phyloP scores from a whole-genome alignment of 2,329 filamentous ascomycete species.

The Boeremia exigua region DNA sequence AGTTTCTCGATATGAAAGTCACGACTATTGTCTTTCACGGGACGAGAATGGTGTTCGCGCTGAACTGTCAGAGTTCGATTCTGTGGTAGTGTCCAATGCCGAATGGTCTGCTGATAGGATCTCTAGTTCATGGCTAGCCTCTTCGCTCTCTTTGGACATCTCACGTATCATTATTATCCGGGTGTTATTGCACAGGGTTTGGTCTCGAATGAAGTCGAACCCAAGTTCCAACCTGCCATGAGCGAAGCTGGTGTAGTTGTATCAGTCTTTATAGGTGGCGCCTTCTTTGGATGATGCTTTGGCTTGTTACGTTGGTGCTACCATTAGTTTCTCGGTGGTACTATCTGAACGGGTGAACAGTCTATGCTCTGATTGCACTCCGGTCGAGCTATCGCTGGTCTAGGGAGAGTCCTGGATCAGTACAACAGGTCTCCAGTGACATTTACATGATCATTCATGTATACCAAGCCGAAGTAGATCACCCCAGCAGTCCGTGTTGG shows the following conservation, averaged over 20 bases:
- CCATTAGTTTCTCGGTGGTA: constrained; percentile 77
- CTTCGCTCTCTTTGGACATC: constrained; percentile 65
- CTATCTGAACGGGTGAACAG: constrained; percentile 73
- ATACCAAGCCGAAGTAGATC: constrained; percentile 80
- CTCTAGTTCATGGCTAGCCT: constrained; percentile 63
- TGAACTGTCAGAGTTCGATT: background rate
- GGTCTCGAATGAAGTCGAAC: constrained; percentile 51
- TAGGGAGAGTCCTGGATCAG: constrained; percentile 57
- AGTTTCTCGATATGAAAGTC: background rate
- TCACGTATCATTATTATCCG: constrained; percentile 65
- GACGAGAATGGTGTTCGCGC: background rate
- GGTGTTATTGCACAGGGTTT: constrained; percentile 67
- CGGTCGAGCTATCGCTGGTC: constrained; percentile 72
- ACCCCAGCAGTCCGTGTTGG: constrained; percentile 84
- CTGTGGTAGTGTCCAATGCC: background rate
- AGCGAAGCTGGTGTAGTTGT: constrained; percentile 71
- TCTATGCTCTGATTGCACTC: constrained; percentile 68
- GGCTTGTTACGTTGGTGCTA: constrained; percentile 71
- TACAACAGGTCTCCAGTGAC: background rate
- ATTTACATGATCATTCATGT: constrained; percentile 71
- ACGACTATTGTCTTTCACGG: background rate
- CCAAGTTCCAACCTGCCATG: constrained; percentile 48
- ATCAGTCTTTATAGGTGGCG: constrained; percentile 77
- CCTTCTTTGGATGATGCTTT: constrained; percentile 72
- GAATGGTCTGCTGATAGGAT: constrained; percentile 9